phyloP scores from a whole-genome alignment of 176 grass and related monocot genomes.

The Stipa capillata region DNA sequence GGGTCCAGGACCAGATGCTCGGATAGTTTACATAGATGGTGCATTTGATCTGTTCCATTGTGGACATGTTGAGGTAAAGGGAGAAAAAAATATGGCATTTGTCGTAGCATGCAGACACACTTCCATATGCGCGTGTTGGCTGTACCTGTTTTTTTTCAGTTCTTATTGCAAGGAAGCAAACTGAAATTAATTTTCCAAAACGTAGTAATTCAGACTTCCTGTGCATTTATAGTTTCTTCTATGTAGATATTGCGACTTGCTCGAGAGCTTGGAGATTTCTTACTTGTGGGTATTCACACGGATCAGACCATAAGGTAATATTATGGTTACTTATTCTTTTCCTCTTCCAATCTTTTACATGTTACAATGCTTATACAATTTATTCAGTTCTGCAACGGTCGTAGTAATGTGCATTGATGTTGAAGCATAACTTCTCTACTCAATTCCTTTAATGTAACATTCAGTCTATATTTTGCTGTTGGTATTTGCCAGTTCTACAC shows the following conservation, averaged over 20 bases:
- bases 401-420: background rate
- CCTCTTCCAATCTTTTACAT: background rate
- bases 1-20: slow-evolving; percentile 65
- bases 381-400: background rate
- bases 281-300: slow-evolving; percentile 83
- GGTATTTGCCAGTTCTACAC: slow-evolving; percentile 53
- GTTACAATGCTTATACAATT: background rate
- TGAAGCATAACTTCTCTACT: background rate
- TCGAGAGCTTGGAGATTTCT: slow-evolving; percentile 76
- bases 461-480: background rate
- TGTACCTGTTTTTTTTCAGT: background rate
- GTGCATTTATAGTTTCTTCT: slow-evolving; percentile 30
- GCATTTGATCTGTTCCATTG: slow-evolving; percentile 82
- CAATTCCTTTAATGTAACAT: background rate
- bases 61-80: slow-evolving; percentile 85
- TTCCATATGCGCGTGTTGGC: background rate
- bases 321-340: background rate
- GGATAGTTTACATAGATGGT: slow-evolving; percentile 74
- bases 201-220: background rate
- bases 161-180: background rate
- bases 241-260: slow-evolving; percentile 65
- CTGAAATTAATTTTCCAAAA: background rate
- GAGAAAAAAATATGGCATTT: background rate
- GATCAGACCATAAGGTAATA: slow-evolving; percentile 71
- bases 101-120: background rate